Evolutionary conservation across 1,139 yeast genomes (phyloP).

Genomic region (Kluyveromyces marxianus): DNA sequence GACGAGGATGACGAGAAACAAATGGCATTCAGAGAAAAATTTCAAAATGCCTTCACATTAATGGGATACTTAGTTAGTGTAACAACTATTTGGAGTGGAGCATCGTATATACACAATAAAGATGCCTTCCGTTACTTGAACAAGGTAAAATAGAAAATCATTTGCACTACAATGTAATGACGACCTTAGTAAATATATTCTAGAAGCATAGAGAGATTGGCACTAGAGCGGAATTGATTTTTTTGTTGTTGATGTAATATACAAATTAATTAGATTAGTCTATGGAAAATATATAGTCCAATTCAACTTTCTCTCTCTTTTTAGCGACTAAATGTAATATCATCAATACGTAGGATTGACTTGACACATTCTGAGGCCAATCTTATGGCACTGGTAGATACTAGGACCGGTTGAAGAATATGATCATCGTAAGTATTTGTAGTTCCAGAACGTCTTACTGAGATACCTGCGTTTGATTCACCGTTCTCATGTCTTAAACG

Average conservation of each 20-base stretch:
- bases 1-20: slow-evolving; percentile 12
- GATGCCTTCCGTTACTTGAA: slow-evolving; percentile 52
- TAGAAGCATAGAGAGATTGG: neutral
- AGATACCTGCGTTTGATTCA: slow-evolving; percentile 89
- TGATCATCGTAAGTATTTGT: slow-evolving; percentile 89
- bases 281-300: neutral
- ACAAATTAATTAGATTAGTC: neutral
- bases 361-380: slow-evolving; percentile 95
- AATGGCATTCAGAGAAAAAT: slow-evolving; percentile 2
- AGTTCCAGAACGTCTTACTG: slow-evolving; percentile 90
- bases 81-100: slow-evolving; percentile 75
- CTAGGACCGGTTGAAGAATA: slow-evolving; percentile 92
- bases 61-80: slow-evolving; percentile 58
- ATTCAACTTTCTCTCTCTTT: neutral
- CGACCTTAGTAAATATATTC: neutral
- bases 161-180: neutral
- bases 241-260: neutral
- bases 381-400: slow-evolving; percentile 86
- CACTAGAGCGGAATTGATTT: neutral
- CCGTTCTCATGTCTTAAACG: slow-evolving; percentile 90
- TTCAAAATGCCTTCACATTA: slow-evolving; percentile 24
- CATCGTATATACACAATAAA: slow-evolving; percentile 63
- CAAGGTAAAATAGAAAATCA: slow-evolving; percentile 7
- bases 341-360: slow-evolving; percentile 91
- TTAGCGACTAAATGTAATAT: slow-evolving; percentile 75